Base-by-base conservation (phyloP, 225 moss, liverwort and hornwort species). In the Rhytidiadelphus loreus region DNA sequence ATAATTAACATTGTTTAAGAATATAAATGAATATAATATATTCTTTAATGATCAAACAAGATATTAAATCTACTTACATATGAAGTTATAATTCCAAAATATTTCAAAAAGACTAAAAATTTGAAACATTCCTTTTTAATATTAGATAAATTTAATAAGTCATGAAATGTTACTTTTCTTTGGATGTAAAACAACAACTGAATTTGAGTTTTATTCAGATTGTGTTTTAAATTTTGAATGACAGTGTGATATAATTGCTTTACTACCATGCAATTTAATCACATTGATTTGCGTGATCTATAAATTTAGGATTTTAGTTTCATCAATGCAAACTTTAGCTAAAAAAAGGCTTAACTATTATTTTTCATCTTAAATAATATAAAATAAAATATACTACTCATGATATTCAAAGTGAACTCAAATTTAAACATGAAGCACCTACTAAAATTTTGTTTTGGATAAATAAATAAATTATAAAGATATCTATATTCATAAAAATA, bases 111-210 rank as follows among this genome's bases (percentile, higher is more conserved):
- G 13, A 7, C 0, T 35, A 28, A 41, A 29, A 11, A 5, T 56
- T n/a, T 15, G 3, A 24, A 26, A 79, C 5, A 28, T 25, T 39
- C 3, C 0, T 25, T 26, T 58, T 2, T n/a, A 68, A 55, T 4
- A 29, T 53, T 14, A 55, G 9, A 1, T n/a, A 19, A 55, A 30
- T 41, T 1, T 2, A 21, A 22, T 5, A 6, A 43, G 0, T 32
- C 0, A 0, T 82, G 7, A 52, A 48, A 35, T 55, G 7, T 9
- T 3, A 7, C 1, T 32, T 3, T 44, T 41, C 1, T 16, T 32
- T 16, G 5, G 7, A 22, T 58, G 32, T 15, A 22, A 37, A 11
- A 30, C n/a, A 48, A 14, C 35, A 23, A 1, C 0, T 55, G 3
- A 4, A 56, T 23, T 83, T 57, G 15, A 77, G 1, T 30, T 30